Base-by-base conservation (phyloP, 2,329 filamentous ascomycete genomes). In the Phoma sp. region DNA sequence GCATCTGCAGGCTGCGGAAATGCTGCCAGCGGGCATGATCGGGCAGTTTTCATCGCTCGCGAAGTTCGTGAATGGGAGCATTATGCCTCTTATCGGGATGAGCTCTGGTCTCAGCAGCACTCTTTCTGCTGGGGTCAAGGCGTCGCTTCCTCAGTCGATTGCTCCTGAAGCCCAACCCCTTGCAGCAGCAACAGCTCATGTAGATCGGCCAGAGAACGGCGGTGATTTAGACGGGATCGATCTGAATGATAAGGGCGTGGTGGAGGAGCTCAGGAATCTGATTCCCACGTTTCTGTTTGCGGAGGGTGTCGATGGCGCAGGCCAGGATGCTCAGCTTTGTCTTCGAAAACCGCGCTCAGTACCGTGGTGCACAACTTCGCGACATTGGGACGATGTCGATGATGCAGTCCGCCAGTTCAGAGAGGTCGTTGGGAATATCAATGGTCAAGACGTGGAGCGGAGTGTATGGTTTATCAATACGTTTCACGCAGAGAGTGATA, bases 401-500 rank as follows among this genome's bases (percentile, higher is more conserved):
- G 39, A 59, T 27, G 50, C 55, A 9, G 59, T 61, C 7, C 32
- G 39, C 0, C 18, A 59, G 8, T 35, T 66, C 3, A 25, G 27
- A 2, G 27, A 54, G 2, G 33, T 52, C 7, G 44, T 59, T n/a
- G 18, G 18, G 18, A 27, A 29, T 2, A 41, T 47, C 9, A 47
- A 52, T 3, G 14, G 8, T 23, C 4, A 2, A 10, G 27, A 24
- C 13, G 10, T 22, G 23, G 6, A 29, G 13, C 13, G 14, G 4
- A 37, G 37, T 9, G 13, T 9, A 9, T 65, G 60, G 61, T 42
- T 3, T 1, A 32, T 66, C 11, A 52, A 63, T 45, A 40, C 50
- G 6, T 67, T 63, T 22, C 61, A 67, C 35, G 64, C 62, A 3
- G 55, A 64, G 41, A 48, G 46, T 0, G 64, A 67, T 37, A 29